Conservation (phyloP, 192 early-diverging fungal genomes). For the Coemansia sp. region DNA sequence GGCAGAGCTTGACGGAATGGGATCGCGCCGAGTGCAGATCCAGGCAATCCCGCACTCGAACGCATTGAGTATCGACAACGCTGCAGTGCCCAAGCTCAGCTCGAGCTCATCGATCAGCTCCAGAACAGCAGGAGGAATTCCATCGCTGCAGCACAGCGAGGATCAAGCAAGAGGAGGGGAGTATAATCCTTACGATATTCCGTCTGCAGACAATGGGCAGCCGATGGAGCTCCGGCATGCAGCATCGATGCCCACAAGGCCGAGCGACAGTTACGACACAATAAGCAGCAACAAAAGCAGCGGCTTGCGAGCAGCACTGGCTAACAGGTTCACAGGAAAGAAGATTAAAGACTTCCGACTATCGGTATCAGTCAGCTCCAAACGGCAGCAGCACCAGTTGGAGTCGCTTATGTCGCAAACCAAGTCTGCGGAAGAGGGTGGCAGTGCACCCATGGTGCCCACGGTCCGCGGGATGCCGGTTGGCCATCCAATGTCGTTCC, state of each 20-base stretch:
- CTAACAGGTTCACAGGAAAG: constrained; percentile 46
- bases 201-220: constrained; percentile 40
- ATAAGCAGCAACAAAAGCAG: constrained; percentile 27
- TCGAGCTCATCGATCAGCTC: constrained; percentile 3
- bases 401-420: constrained; percentile 47
- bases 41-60: constrained; percentile 44
- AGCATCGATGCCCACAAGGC: constrained; percentile 14
- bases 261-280: constrained; percentile 9
- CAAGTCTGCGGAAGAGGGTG: constrained; percentile 12
- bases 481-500: constrained; percentile 49
- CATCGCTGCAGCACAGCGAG: constrained; percentile 1
- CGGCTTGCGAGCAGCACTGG: constrained; percentile 43
- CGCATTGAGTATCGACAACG: constrained; percentile 20
- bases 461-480: constrained; percentile 47
- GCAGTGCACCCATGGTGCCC: constrained; percentile 15
- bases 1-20: constrained; percentile 22
- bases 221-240: constrained; percentile 22
- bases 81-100: constrained; percentile 15
- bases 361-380: constrained; percentile 33
- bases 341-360: constrained; percentile 38
- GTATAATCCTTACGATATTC: constrained; percentile 34
- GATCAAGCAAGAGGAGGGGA: constrained; percentile 12
- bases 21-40: constrained; percentile 41
- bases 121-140: constrained; percentile 12
- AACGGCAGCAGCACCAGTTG: constrained; percentile 53